Conservation (phyloP, 306 rosid species). For the Vigna hirtella region DNA sequence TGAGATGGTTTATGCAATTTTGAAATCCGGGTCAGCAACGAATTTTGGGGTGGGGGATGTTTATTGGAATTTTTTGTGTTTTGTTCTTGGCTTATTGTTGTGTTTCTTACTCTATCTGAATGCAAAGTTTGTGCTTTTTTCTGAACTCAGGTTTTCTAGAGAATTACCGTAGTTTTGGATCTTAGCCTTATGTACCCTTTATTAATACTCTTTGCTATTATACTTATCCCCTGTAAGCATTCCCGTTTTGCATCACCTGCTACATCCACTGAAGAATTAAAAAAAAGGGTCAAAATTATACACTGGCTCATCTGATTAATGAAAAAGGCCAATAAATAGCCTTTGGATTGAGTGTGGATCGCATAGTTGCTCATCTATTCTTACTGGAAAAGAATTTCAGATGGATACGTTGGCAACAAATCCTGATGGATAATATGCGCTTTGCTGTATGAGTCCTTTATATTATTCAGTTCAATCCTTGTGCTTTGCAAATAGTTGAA, state of each 20-base stretch:
- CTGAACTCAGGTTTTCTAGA: slow-evolving; percentile 16
- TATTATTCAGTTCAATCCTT: slow-evolving; percentile 6
- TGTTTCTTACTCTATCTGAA: slow-evolving; percentile 18
- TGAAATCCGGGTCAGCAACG: slow-evolving; percentile 11
- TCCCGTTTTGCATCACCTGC: not conserved
- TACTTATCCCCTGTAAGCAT: not conserved
- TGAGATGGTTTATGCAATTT: not conserved
- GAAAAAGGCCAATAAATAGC: not conserved
- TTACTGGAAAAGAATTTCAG: not conserved
- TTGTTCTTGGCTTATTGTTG: not conserved
- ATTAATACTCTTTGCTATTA: not conserved
- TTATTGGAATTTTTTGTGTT: not conserved
- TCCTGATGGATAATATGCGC: not conserved
- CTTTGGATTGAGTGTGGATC: not conserved
- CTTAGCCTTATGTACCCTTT: slow-evolving; percentile 18
- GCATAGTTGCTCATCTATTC: not conserved
- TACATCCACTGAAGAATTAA: not conserved
- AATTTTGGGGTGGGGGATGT: slow-evolving; percentile 2
- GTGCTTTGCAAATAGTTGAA: slow-evolving; percentile 22
- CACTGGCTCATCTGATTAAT: not conserved
- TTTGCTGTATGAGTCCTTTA: not conserved
- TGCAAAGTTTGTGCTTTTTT: not conserved
- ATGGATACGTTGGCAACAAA: not conserved
- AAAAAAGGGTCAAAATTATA: not conserved
- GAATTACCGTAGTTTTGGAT: not conserved